Base-by-base conservation (phyloP, 192 early-diverging fungal genomes). In the Backusella tuberculispora region DNA sequence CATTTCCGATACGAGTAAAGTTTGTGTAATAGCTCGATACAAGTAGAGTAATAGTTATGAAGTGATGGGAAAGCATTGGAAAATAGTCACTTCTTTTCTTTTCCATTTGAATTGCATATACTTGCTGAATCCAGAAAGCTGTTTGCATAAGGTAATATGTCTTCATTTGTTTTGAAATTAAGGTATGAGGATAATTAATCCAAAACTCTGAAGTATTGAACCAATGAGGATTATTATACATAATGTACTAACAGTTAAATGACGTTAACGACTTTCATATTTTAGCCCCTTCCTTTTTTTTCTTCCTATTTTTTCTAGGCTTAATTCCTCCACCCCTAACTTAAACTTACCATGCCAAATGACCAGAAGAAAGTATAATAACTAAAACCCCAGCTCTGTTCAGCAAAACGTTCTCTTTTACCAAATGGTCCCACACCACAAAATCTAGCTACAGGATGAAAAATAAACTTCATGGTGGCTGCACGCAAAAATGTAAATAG, bases 1-100 rank as follows among this genome's bases (percentile, higher is more conserved):
- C 91, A 74, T 94, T 90, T 24, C 94, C 94, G 66, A 93, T 85
- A 21, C 90, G 89, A 10, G 89, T 91, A 72, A 85, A 93, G 78
- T 93, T 89, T 72, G 74, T 84, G 48, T 74, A 85, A 76, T 94
- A 89, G 10, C 88, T 90, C 67, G 82, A 76, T 63, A 82, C 85
- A 46, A 95, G 82, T 37, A 95, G 77, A 0, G 84, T 81, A 66
- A 85, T 86, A 10, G 94, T 94, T 13, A 95, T 88, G 21, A 91
- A 73, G 74, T 95, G 94, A 80, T 95, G 94, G 14, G 85, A 60
- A 53, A 87, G 60, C 90, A 92, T 92, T 71, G 84, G 88, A 38
- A 77, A 65, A 83, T 88, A 88, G 76, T 93, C 92, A 80, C 91
- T 92, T 79, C 92, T 88, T 43, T 79, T 81, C 81, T 90, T 88